A percentile compares a stretch with the other conserved stretches of the same genome.
These are phyloP conservation scores for Lipomyces yamanashiensis DNA, from an alignment of 805 yeast species.

Conservation along the genomic window DNA sequence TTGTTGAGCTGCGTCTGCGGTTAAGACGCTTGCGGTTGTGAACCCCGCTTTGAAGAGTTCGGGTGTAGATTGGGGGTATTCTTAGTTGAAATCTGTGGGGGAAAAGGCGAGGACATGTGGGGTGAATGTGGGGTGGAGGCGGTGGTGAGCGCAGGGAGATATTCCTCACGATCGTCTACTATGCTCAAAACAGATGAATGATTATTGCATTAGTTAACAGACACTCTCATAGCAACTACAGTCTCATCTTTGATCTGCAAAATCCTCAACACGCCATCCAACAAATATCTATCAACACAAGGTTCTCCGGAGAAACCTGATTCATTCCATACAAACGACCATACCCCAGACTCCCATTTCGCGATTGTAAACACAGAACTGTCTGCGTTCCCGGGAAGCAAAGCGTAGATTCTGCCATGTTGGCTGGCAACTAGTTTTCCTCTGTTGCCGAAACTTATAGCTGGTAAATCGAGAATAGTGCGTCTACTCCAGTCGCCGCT, in stretches of 20 bases:
- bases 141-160: background rate
- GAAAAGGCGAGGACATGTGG: background rate
- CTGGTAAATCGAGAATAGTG: constrained; percentile 8
- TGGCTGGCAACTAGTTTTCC: constrained; percentile 7
- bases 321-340: constrained; percentile 1
- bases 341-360: background rate
- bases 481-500: background rate
- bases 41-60: too few relatives aligned
- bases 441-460: constrained; percentile 12
- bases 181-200: background rate
- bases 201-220: background rate
- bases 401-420: background rate
- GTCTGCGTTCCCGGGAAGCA: constrained; percentile 8
- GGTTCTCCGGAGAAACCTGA: constrained; percentile 9
- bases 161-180: too few relatives aligned
- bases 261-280: constrained; percentile 2
- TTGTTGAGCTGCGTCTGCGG: background rate
- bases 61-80: too few relatives aligned
- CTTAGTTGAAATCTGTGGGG: background rate
- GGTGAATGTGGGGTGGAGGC: background rate
- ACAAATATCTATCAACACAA: constrained; percentile 5
- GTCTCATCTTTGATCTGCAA: background rate
- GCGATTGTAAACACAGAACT: constrained; percentile 3
- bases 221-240: constrained; percentile 4
- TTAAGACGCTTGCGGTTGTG: too few relatives aligned